Conservation (phyloP, 495 filamentous ascomycete species). For the Penicillium mononematosum region DNA sequence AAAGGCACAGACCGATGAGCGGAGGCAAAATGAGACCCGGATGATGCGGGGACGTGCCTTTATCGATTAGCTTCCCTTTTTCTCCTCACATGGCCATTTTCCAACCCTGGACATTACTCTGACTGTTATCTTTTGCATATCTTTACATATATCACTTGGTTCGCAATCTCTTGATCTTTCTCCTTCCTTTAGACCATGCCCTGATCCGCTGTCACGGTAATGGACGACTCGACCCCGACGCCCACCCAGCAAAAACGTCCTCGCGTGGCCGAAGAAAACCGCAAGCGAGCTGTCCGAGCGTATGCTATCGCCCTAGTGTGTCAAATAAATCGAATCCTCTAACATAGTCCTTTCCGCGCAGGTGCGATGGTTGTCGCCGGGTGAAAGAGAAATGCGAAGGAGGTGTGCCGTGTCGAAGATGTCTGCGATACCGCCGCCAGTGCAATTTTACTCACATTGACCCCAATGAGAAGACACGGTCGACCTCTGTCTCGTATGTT, state of each 20-base stretch:
- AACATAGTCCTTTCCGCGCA: conserved; percentile 20
- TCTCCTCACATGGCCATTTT: background rate
- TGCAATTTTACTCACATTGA: conserved; percentile 50
- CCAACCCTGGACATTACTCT: background rate
- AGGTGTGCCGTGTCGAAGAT: conserved; percentile 51
- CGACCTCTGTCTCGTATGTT: conserved; percentile 41
- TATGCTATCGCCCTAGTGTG: conserved; percentile 16
- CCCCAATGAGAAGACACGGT: conserved; percentile 38
- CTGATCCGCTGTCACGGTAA: conserved; percentile 25
- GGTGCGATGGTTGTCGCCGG: conserved; percentile 49
- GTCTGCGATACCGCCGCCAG: conserved; percentile 47
- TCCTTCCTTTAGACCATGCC: conserved; percentile 23
- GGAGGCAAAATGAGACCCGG: background rate
- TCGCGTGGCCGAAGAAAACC: conserved; percentile 50
- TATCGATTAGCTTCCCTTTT: conserved; percentile 6
- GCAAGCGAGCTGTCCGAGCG: conserved; percentile 51
- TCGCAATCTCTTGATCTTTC: conserved; percentile 3
- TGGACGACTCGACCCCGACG: conserved; percentile 30
- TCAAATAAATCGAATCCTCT: conserved; percentile 4
- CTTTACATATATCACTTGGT: too few relatives aligned
- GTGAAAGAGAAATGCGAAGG: conserved; percentile 55
- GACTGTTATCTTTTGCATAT: background rate
- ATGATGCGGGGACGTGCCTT: background rate
- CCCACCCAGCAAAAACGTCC: conserved; percentile 43
- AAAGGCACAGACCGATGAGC: background rate